Evolutionary conservation across 148 eudicot species (phyloP), one percentile per base, ranked within the genome.

Genomic region (Camellia granthamiana): DNA sequence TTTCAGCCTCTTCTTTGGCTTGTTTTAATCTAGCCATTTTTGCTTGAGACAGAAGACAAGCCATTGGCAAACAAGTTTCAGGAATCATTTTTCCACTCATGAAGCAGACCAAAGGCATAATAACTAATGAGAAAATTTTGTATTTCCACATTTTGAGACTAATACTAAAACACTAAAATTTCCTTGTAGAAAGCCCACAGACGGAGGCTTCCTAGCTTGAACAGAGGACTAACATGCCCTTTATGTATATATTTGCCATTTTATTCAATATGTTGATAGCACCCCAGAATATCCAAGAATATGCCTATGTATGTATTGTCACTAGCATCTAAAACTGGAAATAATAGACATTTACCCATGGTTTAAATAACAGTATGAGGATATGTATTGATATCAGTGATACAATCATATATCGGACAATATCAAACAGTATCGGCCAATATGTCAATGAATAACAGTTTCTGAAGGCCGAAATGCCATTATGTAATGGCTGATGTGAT

Each of bases 1-100:
- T 70, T 70, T 49, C 81, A 79, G 76, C 66, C 55, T 79, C 76
- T n/a, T 79, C 76, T 61, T 79, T 71, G 51, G 81, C 75, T 56
- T 69, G 81, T 69, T 58, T 69, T 8, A 69, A 67, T 56, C 69
- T 79, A 72, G 59, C 81, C 81, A 78, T 56, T 70, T 70, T 79
- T 21, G 6, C 76, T 79, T 30, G 7, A 58, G 14, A 56, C 54
- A 61, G 67, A 58, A 65, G 14, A 61, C 54, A 41, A 56, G 18
- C 62, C 74, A 68, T 55, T 65, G 14, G 64, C 52, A 69, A 41
- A 42, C 15, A 5, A 66, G 38, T 54, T 66, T 78, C n/a, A 78
- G 63, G 69, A 66, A 69, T 38, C 21, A 55, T 15, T 78, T n/a
- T 66, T 52, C n/a, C 30, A 52, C 44, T 68, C 66, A 38, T 47